Base-by-base conservation (phyloP, 192 early-diverging fungal species). In the Podila verticillata region DNA sequence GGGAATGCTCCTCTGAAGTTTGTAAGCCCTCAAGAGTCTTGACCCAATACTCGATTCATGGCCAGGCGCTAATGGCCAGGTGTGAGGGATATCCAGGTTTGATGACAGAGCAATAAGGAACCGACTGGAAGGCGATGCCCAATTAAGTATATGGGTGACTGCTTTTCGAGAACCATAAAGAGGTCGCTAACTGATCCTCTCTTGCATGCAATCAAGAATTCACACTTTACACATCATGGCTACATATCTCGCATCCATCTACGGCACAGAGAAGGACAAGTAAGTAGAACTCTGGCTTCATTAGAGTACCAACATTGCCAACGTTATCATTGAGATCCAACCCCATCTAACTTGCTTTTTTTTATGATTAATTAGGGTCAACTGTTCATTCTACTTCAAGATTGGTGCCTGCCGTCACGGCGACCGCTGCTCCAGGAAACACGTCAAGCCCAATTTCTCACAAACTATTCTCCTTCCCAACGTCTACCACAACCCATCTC, bases 331-430 rank as follows among this genome's bases (percentile, higher is more conserved):
- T 13, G 51, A 54, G 51, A 54, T 54, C 51, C 24, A 54, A 24
- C 51, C 0, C 24, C n/a, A 54, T n/a, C 17, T 48, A 22, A 58
- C 3, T 24, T 51, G 31, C 24, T 47, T 8, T 61, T 28, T 32
- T 30, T 58, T 48, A 73, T 39, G 31, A 26, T 47, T 34, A 29
- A 32, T 48, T 44, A 93, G 90, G 66, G 96, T 99, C 68, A 96
- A 99, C 80, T 99, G 98, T 86, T 96, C 95, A 51, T 99, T 98
- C 75, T 99, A 99, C 90, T 96, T 96, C 90, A 98, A 99, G 88
- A 99, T 98, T 61, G 98, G 98, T 32, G 97, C 98, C 39, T 99
- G 98, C 80, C 88, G 97, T 22, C 97, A 98, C 74, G 97, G 96
- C 60, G 98, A 99, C 74, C 90, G 95, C 61, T 98, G 98, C 80